Base-by-base conservation (phyloP, 1,284 basidiomycete genomes). In the Fomitopsis betulina region DNA sequence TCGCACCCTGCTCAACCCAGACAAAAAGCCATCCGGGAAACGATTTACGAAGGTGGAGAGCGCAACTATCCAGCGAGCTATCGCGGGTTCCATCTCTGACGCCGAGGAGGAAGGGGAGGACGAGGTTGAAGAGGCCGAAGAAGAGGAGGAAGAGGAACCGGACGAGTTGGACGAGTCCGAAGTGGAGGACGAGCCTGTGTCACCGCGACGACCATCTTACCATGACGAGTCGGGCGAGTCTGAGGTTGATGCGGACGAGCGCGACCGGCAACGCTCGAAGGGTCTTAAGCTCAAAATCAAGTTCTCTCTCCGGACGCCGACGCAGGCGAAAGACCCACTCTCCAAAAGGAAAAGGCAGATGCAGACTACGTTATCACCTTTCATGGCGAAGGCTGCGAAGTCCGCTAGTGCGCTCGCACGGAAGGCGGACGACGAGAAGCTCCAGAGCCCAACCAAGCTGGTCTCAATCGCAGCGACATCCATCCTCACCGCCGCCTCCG, bases 1-100 rank as follows among this genome's bases (percentile, higher is more conserved):
- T 67, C 76, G 83, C 21, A 76, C 81, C 21, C 77, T 92, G 37
- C 77, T 92, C 17, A 87, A 87, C n/a, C 81, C 84, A 4, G 86
- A 89, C 56, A 63, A 66, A 43, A 68, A 62, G 50, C 67, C 63
- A 63, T 59, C 62, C 59, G 63, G 65, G 56, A 66, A 66, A 61
- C 65, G 67, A 55, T 35, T 30, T 10, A 54, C 8, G 23, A 57
- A 54, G 38, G 53, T 54, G 4, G 50, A 56, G 9, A 51, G 50
- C 33, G 37, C 60, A 23, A 52, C 42, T 61, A 27, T 54, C 58
- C 25, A 50, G 57, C 25, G 23, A 15, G 23, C 25, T 15, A 9
- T 47, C 21, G 21, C 19, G 8, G 64, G 60, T 43, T 59, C 39
- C 12, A 56, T 58, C n/a, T 33, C 33, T n/a, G 57, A 56, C 39